Base-by-base conservation (phyloP, 176 grass and related monocot species). In the Musa acuminata region DNA sequence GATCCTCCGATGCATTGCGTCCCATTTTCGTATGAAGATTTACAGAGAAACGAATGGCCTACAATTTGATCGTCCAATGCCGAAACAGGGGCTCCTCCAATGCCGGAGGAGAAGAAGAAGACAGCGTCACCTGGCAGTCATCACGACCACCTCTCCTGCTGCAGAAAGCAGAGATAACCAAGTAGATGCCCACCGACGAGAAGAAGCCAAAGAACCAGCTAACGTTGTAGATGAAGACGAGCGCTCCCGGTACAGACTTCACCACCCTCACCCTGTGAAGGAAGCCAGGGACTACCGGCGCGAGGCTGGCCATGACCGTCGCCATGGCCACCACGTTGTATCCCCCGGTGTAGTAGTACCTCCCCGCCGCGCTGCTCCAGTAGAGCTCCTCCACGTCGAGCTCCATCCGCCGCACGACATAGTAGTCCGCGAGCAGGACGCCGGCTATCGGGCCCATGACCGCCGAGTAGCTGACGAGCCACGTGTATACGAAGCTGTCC, bases 141-240 rank as follows among this genome's bases (percentile, higher is more conserved):
- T 4, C 35, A 43, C 35, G 35, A 43, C 35, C 35, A 43, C 62
- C 62, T 64, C 62, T 64, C 20, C 51, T 13, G 27, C 52, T 14
- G 13, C 72, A 55, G 3, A 64, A 49, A 43, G 9, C 1, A 55
- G 77, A 77, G 62, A 87, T 67, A 57, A 55, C 52, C 67, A 69
- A 77, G 62, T 81, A 83, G 62, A 87, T 43, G 35, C 35, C 49
- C 24, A 74, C 49, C 13, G 23, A 43, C 48, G 77, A 62, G 35
- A 79, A 80, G 62, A 87, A 58, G 13, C 85, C 80, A 22, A 87
- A 83, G 55, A 87, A 83, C 80, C 80, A 87, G 1, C 77, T 72
- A 76, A 80, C 74, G 49, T 26, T 73, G 64, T 87, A 80, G 25
- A 87, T 67, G 13, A 76, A 55, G 20, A 53, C 55, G 65, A 83